Evolutionary conservation across 805 yeast genomes (phyloP), one percentile per base, ranked within the genome.

Genomic region (Scheffersomyces amazonensis): DNA sequence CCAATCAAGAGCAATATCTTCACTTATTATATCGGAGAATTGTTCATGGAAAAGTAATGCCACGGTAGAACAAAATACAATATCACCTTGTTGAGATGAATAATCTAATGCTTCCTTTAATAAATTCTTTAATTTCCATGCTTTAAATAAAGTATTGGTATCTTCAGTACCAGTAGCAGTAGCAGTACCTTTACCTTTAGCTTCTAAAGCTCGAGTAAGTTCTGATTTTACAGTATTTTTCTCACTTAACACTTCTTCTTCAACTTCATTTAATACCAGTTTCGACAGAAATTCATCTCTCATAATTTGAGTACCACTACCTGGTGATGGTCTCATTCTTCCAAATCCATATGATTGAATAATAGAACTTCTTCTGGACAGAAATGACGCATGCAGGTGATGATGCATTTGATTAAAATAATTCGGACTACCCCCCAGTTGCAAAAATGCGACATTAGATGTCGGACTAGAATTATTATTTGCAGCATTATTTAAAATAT

Each of bases 71-170:
- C 82, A 69, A 70, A 80, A 64, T 11, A 81, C 62, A 13, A 81
- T 50, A 53, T 85, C 88, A 1, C 91, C 91, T 46, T 81, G 84
- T 7, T 57, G 56, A 4, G 74, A 54, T 31, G 83, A 75, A 57
- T 75, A 81, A 16, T 70, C 71, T n/a, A 78, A 57, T 0, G 80
- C 77, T 46, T 76, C 65, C 33, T 61, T 50, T 9, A 85, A 63
- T 40, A 85, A 54, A 33, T 56, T 60, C 6, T 66, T 59, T 2
- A 83, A 74, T 13, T 69, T 64, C 85, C 89, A 85, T 0, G 90
- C 87, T 21, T 46, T 46, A 18, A 31, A 34, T 24, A 40, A 12
- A 22, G 43, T 27, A 43, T 49, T 40, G 36, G 47, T 25, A 12
- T 39, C 35, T 9, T 35, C 33, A 15, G 9, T 31, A n/a, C 18